Evolutionary conservation across 179 eudicot species (phyloP).

Genomic region (Pouteria campechiana): DNA sequence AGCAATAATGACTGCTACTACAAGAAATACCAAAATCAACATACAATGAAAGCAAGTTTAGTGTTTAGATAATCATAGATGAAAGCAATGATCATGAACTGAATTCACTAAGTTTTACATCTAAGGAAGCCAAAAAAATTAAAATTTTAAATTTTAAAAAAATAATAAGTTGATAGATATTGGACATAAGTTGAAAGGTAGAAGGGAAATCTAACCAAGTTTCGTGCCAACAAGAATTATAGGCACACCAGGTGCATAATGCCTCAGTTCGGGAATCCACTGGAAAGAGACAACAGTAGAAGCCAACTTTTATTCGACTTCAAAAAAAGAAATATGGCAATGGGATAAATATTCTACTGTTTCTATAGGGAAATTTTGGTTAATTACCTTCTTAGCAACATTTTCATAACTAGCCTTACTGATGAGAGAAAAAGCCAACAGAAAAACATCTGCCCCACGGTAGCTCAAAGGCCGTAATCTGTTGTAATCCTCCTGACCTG

Average conservation of each 20-base stretch:
- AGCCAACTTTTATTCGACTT: neutral
- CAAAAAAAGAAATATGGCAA: neutral
- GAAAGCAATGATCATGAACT: too few species aligned
- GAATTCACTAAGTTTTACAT: too few species aligned
- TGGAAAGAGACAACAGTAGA: conserved; percentile 1
- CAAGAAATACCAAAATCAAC: too few species aligned
- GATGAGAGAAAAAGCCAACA: conserved; percentile 47
- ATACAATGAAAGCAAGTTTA: too few species aligned
- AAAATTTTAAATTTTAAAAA: too few species aligned
- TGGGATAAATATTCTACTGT: neutral
- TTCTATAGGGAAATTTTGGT: too few species aligned
- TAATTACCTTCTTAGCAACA: conserved; percentile 48
- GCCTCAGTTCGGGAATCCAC: conserved; percentile 62
- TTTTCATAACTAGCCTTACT: conserved; percentile 70
- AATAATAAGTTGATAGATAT: neutral
- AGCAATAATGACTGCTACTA: too few species aligned
- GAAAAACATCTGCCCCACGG: conserved; percentile 61
- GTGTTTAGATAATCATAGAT: too few species aligned
- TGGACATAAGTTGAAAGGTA: neutral
- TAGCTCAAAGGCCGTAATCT: conserved; percentile 61
- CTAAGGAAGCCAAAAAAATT: too few species aligned
- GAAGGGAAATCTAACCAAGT: conserved; percentile 26
- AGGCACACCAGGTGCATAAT: conserved; percentile 48
- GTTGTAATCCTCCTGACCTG: conserved; percentile 71
- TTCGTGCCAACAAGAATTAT: conserved; percentile 59